Conservation (phyloP, 495 filamentous ascomycete species). For the Podospora pseudocomata region DNA sequence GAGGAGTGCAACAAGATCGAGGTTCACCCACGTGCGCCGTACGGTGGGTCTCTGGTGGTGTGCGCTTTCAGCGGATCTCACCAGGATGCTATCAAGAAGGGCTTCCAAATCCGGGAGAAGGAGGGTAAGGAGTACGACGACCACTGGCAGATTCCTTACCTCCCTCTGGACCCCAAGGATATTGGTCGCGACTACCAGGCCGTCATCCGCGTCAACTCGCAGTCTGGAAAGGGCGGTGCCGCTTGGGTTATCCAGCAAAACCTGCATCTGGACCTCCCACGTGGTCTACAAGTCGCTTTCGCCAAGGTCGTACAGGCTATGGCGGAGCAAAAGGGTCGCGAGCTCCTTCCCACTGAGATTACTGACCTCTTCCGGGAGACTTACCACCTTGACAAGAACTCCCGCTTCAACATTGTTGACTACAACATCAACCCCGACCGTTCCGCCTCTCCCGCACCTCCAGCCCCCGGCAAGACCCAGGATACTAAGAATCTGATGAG, state of each 20-base stretch:
- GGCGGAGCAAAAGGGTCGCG: constrained; percentile 70
- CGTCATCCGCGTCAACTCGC: constrained; percentile 95
- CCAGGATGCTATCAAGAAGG: constrained; percentile 98
- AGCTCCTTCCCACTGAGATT: constrained; percentile 81
- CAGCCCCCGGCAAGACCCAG: constrained; percentile 62
- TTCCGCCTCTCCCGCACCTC: constrained; percentile 68
- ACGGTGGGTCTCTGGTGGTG: constrained; percentile 84
- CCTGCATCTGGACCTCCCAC: constrained; percentile 88
- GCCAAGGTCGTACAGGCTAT: constrained; percentile 78
- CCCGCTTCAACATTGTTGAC: constrained; percentile 83
- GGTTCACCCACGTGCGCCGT: constrained; percentile 82
- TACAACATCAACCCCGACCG: constrained; percentile 89
- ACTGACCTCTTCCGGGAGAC: constrained; percentile 78
- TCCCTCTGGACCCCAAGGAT: constrained; percentile 88
- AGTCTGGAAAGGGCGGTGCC: constrained; percentile 91
- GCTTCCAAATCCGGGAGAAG: constrained; percentile 70
- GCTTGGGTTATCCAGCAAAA: constrained; percentile 90
- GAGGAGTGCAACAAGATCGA: constrained; percentile 94
- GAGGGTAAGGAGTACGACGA: constrained; percentile 56
- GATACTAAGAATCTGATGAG: constrained; percentile 75
- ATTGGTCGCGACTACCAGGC: constrained; percentile 96
- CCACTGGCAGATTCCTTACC: constrained; percentile 73
- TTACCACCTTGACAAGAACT: constrained; percentile 77
- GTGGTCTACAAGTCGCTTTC: constrained; percentile 90
- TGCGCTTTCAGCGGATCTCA: constrained; percentile 89